Evolutionary conservation across 164 flowering plant genomes (phyloP).

Genomic region (Vitis cinerea): DNA sequence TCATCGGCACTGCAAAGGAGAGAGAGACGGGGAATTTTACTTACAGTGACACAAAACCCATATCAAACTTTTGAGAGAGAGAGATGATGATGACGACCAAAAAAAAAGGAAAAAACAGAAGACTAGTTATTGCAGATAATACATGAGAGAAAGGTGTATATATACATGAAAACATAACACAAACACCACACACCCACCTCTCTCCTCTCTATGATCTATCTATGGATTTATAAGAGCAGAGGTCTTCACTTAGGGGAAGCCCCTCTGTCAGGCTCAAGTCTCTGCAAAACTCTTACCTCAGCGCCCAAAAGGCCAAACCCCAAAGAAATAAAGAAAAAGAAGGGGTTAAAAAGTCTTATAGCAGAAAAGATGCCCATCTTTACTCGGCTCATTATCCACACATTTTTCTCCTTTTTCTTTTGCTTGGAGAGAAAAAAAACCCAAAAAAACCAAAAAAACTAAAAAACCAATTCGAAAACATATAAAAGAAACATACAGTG

Average conservation of each 20-base stretch:
- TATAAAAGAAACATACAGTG: no score
- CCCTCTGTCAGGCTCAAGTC: conserved; percentile 49
- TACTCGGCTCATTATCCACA: conserved; percentile 45
- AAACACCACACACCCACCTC: conserved; percentile 9
- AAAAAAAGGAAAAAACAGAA: not conserved
- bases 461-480: no score
- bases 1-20: conserved; percentile 31
- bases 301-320: conserved; percentile 35
- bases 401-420: conserved; percentile 9
- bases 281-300: conserved; percentile 40
- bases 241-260: conserved; percentile 9
- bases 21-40: conserved; percentile 10
- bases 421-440: not conserved
- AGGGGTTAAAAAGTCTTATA: conserved; percentile 40
- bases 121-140: conserved; percentile 9
- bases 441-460: no score
- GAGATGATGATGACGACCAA: conserved; percentile 3
- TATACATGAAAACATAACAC: conserved; percentile 8
- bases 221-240: conserved; percentile 10
- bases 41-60: conserved; percentile 34
- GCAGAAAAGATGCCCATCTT: conserved; percentile 63
- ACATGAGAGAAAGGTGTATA: conserved; percentile 1
- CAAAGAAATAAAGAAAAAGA: conserved; percentile 18
- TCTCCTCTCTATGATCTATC: conserved; percentile 5
- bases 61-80: conserved; percentile 18